Base-by-base conservation (phyloP, 2,329 filamentous ascomycete species). In the Talaromyces sp. region DNA sequence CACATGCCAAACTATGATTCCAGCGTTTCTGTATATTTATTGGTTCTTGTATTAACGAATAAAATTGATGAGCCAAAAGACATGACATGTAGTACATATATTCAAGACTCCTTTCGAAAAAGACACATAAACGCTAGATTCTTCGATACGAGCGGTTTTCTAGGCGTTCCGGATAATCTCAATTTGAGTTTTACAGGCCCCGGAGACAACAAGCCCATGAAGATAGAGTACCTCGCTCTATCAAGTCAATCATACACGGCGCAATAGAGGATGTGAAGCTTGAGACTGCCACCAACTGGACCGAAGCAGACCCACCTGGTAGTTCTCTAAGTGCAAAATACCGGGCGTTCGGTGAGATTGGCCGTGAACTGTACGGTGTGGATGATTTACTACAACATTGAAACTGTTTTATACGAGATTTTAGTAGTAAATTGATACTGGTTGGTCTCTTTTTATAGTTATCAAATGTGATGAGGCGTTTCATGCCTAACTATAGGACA, bases 1-100 rank as follows among this genome's bases (percentile, higher is more conserved):
- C 27, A n/a, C 44, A 36, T 17, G 28, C 62, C 7, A 63, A 62
- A 42, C 32, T 63, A 13, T 63, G 36, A 59, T 17, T 25, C 10
- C 13, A 17, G 4, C 2, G 25, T 36, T 25, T 19, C 15, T 49
- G 47, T 27, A 4, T 49, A 49, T 47, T n/a, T 17, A 47, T 25
- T 39, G 10, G 15, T 36, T 36, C 33, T 36, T 36, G n/a, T 39
- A 15, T 15, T 47, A 44, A 44, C 19, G 17, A 36, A 6, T 36
- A 17, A 17, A 17, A 36, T 36, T 36, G 33, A 36, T 33, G 32
- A 33, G 13, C 32, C 32, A 33, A 33, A 33, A 33, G 32, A 33
- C 9, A 33, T 33, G 32, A 33, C 32, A 33, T 33, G 11, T 33
- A 33, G 32, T 33, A 33, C 32, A 33, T 13, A 33, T 33, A 33